These are phyloP conservation scores for Hammondia hammondi DNA, from an alignment of 169 alveolate genomes.

Conservation along the genomic window DNA sequence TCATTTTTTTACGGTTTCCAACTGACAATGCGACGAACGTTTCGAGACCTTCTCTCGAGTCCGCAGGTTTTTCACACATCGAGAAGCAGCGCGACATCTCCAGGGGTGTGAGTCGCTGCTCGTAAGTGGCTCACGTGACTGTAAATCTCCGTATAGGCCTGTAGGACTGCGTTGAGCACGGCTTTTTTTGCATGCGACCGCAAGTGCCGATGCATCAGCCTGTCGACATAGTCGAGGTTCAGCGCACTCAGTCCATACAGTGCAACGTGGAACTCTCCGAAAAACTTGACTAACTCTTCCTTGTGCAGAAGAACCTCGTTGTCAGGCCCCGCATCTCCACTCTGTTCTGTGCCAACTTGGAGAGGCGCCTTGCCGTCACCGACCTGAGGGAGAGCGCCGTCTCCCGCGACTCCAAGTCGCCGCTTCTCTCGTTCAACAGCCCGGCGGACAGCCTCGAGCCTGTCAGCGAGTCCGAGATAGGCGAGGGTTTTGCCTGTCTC, in stretches of 20 bases:
- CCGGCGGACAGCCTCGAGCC: conserved; percentile 20
- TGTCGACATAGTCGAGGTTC: neutral
- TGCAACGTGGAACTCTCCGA: neutral
- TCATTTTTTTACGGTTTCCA: no score
- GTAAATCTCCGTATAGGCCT: conserved; percentile 1
- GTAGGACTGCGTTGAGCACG: neutral
- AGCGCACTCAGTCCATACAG: neutral
- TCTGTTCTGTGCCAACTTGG: neutral
- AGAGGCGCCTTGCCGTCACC: neutral
- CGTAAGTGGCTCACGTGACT: neutral
- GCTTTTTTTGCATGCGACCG: neutral
- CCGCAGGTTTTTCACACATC: neutral
- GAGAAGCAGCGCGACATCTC: conserved; percentile 7
- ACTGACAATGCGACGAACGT: neutral
- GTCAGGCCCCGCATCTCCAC: neutral
- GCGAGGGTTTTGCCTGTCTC: neutral
- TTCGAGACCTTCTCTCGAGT: neutral
- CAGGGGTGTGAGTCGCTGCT: neutral
- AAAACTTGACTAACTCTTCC: neutral
- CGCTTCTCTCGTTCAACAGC: neutral
- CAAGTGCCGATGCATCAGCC: conserved; percentile 12
- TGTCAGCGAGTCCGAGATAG: neutral
- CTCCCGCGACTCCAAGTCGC: neutral
- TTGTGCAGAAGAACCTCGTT: neutral
- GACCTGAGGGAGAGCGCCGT: neutral